phyloP scores from a whole-genome alignment of 345 rosid species.

The Ceriops tagal region DNA sequence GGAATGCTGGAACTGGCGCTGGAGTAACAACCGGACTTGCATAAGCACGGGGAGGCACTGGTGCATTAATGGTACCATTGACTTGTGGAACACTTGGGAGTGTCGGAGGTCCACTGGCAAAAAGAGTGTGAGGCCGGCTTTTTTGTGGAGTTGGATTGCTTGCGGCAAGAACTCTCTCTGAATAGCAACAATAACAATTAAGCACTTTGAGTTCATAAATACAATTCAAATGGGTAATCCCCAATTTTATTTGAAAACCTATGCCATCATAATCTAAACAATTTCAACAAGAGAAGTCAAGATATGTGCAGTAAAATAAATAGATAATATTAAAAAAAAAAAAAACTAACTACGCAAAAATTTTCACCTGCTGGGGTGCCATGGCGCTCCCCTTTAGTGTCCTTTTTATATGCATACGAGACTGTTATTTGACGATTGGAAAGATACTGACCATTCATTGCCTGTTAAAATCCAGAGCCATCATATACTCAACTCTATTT shows the following conservation, averaged over 20 bases:
- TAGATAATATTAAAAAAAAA: neutral
- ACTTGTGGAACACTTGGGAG: constrained; percentile 49
- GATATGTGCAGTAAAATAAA: too few species aligned
- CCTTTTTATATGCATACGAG: constrained; percentile 96
- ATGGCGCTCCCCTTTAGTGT: constrained; percentile 97
- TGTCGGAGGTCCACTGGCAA: constrained; percentile 89
- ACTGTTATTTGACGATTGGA: constrained; percentile 97
- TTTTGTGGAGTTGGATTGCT: constrained; percentile 77
- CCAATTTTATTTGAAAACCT: too few species aligned
- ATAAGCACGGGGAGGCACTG: constrained; percentile 67
- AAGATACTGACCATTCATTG: constrained; percentile 96
- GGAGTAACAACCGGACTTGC: constrained; percentile 58
- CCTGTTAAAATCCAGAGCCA: constrained; percentile 37
- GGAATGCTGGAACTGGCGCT: constrained; percentile 41
- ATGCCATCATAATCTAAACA: too few species aligned
- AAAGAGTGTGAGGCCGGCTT: constrained; percentile 93
- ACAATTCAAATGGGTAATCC: too few species aligned
- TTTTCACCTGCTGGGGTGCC: constrained; percentile 95
- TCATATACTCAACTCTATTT: constrained; percentile 3
- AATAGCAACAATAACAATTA: constrained; percentile 11
- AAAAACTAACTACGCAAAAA: neutral
- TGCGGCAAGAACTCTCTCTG: constrained; percentile 98
- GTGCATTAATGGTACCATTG: constrained; percentile 52
- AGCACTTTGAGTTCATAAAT: neutral
- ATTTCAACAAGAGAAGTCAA: too few species aligned